Evolutionary conservation across 1,284 basidiomycete genomes (phyloP).

Genomic region (Ceratobasidium sp.): DNA sequence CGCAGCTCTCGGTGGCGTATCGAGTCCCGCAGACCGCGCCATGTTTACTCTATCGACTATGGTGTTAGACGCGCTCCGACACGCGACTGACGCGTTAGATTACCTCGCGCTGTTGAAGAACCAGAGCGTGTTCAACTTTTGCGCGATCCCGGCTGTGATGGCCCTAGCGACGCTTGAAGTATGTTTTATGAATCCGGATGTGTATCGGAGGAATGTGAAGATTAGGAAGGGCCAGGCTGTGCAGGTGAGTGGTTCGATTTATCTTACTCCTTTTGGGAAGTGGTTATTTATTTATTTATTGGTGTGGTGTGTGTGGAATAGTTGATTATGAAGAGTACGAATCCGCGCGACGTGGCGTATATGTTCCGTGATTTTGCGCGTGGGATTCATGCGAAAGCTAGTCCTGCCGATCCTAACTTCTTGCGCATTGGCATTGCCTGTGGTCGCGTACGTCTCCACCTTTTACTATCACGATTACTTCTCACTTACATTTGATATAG

Average conservation of each 20-base stretch:
- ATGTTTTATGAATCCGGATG: slow-evolving; percentile 94
- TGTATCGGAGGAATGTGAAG: slow-evolving; percentile 93
- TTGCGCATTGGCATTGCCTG: slow-evolving; percentile 84
- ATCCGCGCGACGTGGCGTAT: slow-evolving; percentile 91
- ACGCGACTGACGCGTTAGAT: slow-evolving; percentile 89
- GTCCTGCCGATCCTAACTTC: slow-evolving; percentile 89
- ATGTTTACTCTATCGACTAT: slow-evolving; percentile 88
- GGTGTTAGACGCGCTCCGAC: slow-evolving; percentile 90
- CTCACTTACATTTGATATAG: slow-evolving; percentile 59
- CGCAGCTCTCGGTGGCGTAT: slow-evolving; percentile 57
- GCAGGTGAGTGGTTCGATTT: slow-evolving; percentile 67
- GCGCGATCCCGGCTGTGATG: slow-evolving; percentile 96
- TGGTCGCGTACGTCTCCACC: slow-evolving; percentile 68
- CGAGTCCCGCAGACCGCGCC: slow-evolving; percentile 71
- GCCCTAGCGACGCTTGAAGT: slow-evolving; percentile 93
- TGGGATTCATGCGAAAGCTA: slow-evolving; percentile 84
- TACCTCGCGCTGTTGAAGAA: slow-evolving; percentile 90
- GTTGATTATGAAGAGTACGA: slow-evolving; percentile 92
- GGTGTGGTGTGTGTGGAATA: slow-evolving; percentile 55
- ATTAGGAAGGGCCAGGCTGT: slow-evolving; percentile 95
- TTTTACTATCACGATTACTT: background rate
- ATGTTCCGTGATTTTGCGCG: slow-evolving; percentile 89
- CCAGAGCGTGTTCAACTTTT: slow-evolving; percentile 97
- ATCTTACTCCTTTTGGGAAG: slow-evolving; percentile 25
- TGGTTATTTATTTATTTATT: background rate